Conservation (phyloP, 169 alveolate genomes). For the Eimeria praecox region DNA sequence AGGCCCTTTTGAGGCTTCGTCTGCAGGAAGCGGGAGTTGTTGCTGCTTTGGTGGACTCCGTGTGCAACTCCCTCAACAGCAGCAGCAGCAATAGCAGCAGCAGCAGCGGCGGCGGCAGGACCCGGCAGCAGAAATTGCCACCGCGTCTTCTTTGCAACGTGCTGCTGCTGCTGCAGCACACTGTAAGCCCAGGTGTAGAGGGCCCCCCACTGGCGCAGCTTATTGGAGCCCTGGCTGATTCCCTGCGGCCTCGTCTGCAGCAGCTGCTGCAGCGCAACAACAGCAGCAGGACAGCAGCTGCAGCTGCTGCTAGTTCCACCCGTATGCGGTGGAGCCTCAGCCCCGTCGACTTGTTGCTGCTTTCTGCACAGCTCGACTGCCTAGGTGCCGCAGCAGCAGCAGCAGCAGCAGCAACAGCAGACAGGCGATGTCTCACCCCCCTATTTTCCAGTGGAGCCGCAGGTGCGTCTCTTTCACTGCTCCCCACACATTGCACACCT, state of each 20-base stretch:
- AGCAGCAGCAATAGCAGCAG: conserved; percentile 16
- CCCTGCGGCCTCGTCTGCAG: conserved; percentile 68
- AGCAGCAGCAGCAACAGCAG: conserved; percentile 58
- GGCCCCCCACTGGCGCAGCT: conserved; percentile 54
- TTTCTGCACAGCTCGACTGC: conserved; percentile 57
- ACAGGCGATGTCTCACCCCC: conserved; percentile 6
- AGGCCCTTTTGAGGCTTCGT: conserved; percentile 5
- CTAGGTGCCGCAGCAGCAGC: conserved; percentile 62
- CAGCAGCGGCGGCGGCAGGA: conserved; percentile 21
- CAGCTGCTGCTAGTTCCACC: conserved; percentile 23
- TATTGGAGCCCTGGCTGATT: conserved; percentile 53
- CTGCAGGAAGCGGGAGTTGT: conserved; percentile 58
- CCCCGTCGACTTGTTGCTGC: conserved; percentile 42
- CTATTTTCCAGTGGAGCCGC: conserved; percentile 17
- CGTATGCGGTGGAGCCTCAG: conserved; percentile 26
- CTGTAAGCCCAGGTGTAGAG: background rate
- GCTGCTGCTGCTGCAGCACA: conserved; percentile 76
- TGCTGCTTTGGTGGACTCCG: conserved; percentile 62
- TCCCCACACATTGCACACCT: background rate
- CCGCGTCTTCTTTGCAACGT: conserved; percentile 69
- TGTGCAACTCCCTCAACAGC: conserved; percentile 41
- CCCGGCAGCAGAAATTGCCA: conserved; percentile 69
- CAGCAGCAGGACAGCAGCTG: conserved; percentile 16
- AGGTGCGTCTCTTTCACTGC: conserved; percentile 39
- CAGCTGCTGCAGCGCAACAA: conserved; percentile 72